Percentiles rank a stretch among this genome's conserved stretches.
phyloP scores from a whole-genome alignment of 805 yeast species.

The Cyberlindnera maclurae region DNA sequence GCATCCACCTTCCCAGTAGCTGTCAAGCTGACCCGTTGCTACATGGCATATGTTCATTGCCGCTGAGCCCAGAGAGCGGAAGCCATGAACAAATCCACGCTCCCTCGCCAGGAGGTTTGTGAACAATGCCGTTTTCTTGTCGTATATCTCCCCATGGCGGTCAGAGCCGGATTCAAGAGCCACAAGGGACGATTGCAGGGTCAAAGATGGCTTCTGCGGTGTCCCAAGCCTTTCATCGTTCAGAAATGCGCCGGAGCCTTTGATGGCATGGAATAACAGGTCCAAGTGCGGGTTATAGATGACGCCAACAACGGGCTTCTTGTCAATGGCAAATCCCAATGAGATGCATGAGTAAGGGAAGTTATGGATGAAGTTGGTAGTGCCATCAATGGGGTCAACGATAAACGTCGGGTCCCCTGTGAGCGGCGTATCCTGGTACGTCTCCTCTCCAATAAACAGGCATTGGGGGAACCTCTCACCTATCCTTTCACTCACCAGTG shows the following conservation, averaged over 20 bases:
- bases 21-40: slow-evolving; percentile 51
- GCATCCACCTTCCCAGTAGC: slow-evolving; percentile 69
- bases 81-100: slow-evolving; percentile 56
- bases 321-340: slow-evolving; percentile 44
- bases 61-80: slow-evolving; percentile 56
- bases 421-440: slow-evolving; percentile 42
- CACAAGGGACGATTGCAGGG: slow-evolving; percentile 44
- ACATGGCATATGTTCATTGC: slow-evolving; percentile 55
- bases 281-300: slow-evolving; percentile 56
- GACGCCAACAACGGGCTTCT: slow-evolving; percentile 52
- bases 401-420: slow-evolving; percentile 52
- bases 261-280: slow-evolving; percentile 45
- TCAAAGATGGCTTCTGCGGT: slow-evolving; percentile 28
- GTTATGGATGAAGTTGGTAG: slow-evolving; percentile 56
- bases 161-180: slow-evolving; percentile 61
- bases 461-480: slow-evolving; percentile 37
- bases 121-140: slow-evolving; percentile 42
- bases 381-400: slow-evolving; percentile 62
- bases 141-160: slow-evolving; percentile 43
- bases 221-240: slow-evolving; percentile 33
- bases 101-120: slow-evolving; percentile 37
- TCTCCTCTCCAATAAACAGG: slow-evolving; percentile 57
- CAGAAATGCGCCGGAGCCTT: slow-evolving; percentile 47
- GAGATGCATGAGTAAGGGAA: slow-evolving; percentile 60
- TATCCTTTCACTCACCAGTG: slow-evolving; percentile 30